A percentile compares a stretch with the other conserved stretches of the same genome.
Conservation (phyloP, 345 rosid genomes). For the Populus davidiana region DNA sequence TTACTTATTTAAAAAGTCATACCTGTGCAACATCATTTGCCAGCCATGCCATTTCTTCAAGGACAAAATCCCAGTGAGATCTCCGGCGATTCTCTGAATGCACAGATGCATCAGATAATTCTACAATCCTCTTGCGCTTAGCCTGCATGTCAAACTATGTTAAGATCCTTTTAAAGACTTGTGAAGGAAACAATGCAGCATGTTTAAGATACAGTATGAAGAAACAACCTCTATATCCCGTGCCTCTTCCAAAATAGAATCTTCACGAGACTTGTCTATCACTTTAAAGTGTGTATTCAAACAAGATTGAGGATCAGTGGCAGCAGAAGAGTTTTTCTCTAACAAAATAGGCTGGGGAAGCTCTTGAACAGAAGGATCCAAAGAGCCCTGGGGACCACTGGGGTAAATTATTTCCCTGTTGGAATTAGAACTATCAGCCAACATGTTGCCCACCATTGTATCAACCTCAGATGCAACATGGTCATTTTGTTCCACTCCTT, state of each 20-base stretch:
- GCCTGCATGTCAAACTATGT: conserved; percentile 52
- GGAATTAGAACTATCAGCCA: conserved; percentile 29
- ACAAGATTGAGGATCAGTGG: conserved; percentile 43
- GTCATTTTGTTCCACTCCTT: conserved; percentile 38
- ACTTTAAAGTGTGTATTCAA: conserved; percentile 36
- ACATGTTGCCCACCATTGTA: conserved; percentile 28
- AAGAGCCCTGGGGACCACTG: conserved; percentile 33
- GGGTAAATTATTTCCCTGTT: conserved; percentile 28
- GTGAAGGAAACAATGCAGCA: conserved; percentile 12
- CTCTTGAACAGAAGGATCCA: conserved; percentile 32
- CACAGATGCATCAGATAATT: conserved; percentile 58
- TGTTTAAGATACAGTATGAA: conserved; percentile 13
- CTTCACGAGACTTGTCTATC: conserved; percentile 62
- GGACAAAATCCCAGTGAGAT: conserved; percentile 94
- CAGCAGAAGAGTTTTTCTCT: conserved; percentile 30
- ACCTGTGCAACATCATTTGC: conserved; percentile 99
- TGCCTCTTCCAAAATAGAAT: conserved; percentile 90
- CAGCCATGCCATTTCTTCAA: conserved; percentile 99
- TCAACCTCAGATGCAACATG: conserved; percentile 35
- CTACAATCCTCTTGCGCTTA: conserved; percentile 78
- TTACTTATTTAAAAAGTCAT: conserved; percentile 18
- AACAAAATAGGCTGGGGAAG: conserved; percentile 21
- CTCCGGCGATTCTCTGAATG: conserved; percentile 49
- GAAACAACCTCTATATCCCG: conserved; percentile 67
- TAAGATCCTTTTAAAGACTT: conserved; percentile 20